A percentile compares a stretch with the other conserved stretches of the same genome.
phyloP scores from a whole-genome alignment of 805 yeast species.

The Blastobotrys peoriensis region DNA sequence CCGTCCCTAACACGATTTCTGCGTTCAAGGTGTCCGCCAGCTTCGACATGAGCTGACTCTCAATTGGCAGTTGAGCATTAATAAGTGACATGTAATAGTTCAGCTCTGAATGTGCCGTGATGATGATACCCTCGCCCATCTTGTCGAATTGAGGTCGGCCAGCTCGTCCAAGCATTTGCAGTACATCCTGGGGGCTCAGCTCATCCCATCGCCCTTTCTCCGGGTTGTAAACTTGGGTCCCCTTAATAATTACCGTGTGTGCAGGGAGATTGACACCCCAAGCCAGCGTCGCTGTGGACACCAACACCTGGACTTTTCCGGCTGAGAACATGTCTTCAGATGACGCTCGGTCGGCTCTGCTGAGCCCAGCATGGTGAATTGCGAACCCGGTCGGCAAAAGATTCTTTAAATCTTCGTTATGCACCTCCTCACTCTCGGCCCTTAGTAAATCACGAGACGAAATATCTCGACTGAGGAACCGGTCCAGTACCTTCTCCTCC shows the following conservation, averaged over 20 bases:
- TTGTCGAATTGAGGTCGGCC: slow-evolving; percentile 94
- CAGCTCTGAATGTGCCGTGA: slow-evolving; percentile 78
- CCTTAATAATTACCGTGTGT: slow-evolving; percentile 87
- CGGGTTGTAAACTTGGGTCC: slow-evolving; percentile 91
- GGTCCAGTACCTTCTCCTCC: slow-evolving; percentile 47
- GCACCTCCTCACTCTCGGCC: slow-evolving; percentile 54
- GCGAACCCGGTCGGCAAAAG: slow-evolving; percentile 72
- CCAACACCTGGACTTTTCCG: slow-evolving; percentile 75
- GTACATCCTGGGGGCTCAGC: slow-evolving; percentile 87
- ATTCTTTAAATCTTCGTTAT: slow-evolving; percentile 49
- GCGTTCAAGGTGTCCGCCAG: slow-evolving; percentile 79
- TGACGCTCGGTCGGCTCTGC: slow-evolving; percentile 62
- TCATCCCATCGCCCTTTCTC: slow-evolving; percentile 85
- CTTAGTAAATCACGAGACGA: slow-evolving; percentile 60
- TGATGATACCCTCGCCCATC: slow-evolving; percentile 89
- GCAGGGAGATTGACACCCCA: slow-evolving; percentile 98
- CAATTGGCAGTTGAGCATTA: slow-evolving; percentile 88
- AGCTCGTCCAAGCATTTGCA: slow-evolving; percentile 98
- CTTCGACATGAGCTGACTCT: slow-evolving; percentile 70
- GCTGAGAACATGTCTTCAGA: slow-evolving; percentile 86
- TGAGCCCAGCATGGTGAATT: slow-evolving; percentile 87
- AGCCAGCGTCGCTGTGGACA: slow-evolving; percentile 89
- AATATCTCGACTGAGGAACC: slow-evolving; percentile 42
- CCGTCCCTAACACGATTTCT: slow-evolving; percentile 70
- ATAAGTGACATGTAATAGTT: slow-evolving; percentile 86